Conservation (phyloP, 2,329 filamentous ascomycete genomes). For the Aotearoamyces nothofagi region DNA sequence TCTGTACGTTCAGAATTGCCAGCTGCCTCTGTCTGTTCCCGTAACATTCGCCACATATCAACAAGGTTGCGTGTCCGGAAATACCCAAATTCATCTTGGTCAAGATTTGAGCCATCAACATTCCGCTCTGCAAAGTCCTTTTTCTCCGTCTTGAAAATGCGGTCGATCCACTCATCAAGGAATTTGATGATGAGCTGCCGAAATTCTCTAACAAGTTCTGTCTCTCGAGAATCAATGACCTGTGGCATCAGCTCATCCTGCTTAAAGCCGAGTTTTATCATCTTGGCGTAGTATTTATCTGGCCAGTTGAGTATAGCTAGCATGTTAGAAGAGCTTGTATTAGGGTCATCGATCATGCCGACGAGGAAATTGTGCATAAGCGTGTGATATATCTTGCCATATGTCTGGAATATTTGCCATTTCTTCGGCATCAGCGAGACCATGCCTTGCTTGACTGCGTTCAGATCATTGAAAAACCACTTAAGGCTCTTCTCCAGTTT, state of each 20-base stretch:
- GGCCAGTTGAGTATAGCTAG: slow-evolving; percentile 90
- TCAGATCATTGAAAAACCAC: slow-evolving; percentile 97
- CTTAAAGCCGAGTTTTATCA: slow-evolving; percentile 74
- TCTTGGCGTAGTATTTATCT: slow-evolving; percentile 91
- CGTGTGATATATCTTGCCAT: slow-evolving; percentile 78
- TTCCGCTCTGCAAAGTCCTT: slow-evolving; percentile 68
- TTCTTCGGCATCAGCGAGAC: slow-evolving; percentile 82
- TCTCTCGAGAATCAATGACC: slow-evolving; percentile 78
- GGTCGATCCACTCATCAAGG: slow-evolving; percentile 94
- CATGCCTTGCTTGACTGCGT: slow-evolving; percentile 89
- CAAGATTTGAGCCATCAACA: slow-evolving; percentile 59
- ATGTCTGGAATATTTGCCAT: slow-evolving; percentile 90
- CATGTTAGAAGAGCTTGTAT: slow-evolving; percentile 73
- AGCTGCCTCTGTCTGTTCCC: slow-evolving; percentile 79
- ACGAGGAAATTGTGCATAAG: slow-evolving; percentile 93
- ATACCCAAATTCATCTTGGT: slow-evolving; percentile 77
- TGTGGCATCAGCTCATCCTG: slow-evolving; percentile 69
- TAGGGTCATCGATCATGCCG: slow-evolving; percentile 66
- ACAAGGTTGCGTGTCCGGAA: slow-evolving; percentile 85
- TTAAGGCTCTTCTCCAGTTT: slow-evolving; percentile 75
- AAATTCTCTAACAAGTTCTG: slow-evolving; percentile 86
- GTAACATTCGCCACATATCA: slow-evolving; percentile 95
- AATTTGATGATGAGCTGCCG: slow-evolving; percentile 88
- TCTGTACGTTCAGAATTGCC: slow-evolving; percentile 74
- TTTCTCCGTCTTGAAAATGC: slow-evolving; percentile 71